Conservation (phyloP, 768 basidiomycete genomes). For the Trametes cingulata region DNA sequence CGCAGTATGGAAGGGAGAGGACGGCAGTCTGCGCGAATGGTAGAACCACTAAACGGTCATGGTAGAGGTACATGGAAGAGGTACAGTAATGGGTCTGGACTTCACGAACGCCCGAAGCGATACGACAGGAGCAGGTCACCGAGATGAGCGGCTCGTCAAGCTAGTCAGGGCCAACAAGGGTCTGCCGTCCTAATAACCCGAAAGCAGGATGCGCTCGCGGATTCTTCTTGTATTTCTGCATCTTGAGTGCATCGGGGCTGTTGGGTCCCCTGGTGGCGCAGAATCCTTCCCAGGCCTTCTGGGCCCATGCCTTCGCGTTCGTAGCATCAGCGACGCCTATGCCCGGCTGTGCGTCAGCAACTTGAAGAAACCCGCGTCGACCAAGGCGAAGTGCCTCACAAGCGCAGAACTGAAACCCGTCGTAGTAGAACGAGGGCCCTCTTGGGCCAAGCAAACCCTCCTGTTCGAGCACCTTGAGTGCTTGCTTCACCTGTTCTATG, state of each 20-base stretch:
- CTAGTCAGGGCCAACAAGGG: slow-evolving; percentile 19
- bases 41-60: slow-evolving; percentile 22
- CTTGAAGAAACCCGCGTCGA: too few species aligned
- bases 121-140: too few species aligned
- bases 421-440: slow-evolving; percentile 27
- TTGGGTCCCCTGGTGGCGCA: background rate
- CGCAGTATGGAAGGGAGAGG: slow-evolving; percentile 55
- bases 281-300: slow-evolving; percentile 13
- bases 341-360: background rate
- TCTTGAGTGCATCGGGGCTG: slow-evolving; percentile 12
- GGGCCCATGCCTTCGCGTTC: slow-evolving; percentile 17
- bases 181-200: slow-evolving; percentile 14
- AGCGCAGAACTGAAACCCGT: slow-evolving; percentile 30
- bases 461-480: slow-evolving; percentile 22
- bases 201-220: slow-evolving; percentile 21
- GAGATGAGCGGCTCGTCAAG: background rate
- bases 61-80: too few species aligned
- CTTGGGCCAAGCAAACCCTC: slow-evolving; percentile 22
- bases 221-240: slow-evolving; percentile 19
- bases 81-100: too few species aligned
- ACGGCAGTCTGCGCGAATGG: slow-evolving; percentile 59
- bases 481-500: slow-evolving; percentile 23
- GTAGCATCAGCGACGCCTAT: slow-evolving; percentile 1
- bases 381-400: background rate
- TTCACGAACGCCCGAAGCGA: too few species aligned